Evolutionary conservation across 192 early-diverging fungal genomes (phyloP).

Genomic region (Thamnidium elegans): DNA sequence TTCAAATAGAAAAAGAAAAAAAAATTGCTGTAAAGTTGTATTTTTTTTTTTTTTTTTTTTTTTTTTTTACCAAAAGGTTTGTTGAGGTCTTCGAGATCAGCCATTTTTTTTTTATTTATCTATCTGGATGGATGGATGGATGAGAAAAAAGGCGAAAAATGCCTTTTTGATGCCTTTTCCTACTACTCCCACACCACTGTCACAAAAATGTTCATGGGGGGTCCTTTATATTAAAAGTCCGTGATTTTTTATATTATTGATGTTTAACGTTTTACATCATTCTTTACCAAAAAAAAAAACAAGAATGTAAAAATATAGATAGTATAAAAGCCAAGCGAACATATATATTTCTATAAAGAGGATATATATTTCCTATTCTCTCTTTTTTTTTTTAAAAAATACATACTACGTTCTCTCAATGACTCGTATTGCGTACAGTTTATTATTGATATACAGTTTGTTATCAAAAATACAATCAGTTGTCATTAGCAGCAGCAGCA

Average conservation of each 20-base stretch:
- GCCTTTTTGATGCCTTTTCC: not conserved
- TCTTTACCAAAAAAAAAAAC: not conserved
- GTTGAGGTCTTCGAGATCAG: conserved; percentile 36
- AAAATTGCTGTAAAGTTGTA: too few species aligned
- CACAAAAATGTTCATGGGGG: not conserved
- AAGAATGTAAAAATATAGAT: not conserved
- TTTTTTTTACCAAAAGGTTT: conserved; percentile 34
- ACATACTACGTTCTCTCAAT: too few species aligned
- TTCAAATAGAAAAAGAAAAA: too few species aligned
- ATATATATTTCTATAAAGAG: not conserved
- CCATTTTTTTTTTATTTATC: conserved; percentile 11
- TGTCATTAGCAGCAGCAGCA: too few species aligned
- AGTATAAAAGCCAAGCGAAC: not conserved
- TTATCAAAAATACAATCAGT: too few species aligned
- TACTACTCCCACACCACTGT: not conserved
- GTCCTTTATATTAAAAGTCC: not conserved
- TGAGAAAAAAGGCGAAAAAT: conserved; percentile 11
- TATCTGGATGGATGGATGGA: conserved; percentile 18
- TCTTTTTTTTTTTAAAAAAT: too few species aligned
- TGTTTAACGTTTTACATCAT: too few species aligned
- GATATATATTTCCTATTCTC: not conserved
- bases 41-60: not conserved
- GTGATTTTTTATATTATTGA: too few species aligned
- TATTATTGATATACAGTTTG: too few species aligned
- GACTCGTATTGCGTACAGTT: too few species aligned